A percentile compares a stretch with the other conserved stretches of the same genome.
Evolutionary conservation across 2,329 filamentous ascomycete species (phyloP).

Genomic region (Periconia macrospinosa): DNA sequence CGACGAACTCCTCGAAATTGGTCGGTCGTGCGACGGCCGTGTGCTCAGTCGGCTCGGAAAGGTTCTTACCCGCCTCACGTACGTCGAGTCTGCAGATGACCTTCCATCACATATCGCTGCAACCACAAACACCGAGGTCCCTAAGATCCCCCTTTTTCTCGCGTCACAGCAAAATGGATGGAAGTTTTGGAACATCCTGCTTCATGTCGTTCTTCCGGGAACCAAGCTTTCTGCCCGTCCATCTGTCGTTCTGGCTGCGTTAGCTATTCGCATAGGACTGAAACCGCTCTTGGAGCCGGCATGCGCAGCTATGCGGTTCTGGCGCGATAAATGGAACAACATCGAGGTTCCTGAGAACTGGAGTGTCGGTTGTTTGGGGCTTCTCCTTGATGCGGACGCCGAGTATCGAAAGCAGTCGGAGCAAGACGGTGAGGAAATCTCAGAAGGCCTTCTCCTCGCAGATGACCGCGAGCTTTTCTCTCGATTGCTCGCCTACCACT

Average conservation of each 20-base stretch:
- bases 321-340: conserved; percentile 51
- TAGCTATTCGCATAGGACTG: conserved; percentile 54
- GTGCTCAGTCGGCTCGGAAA: conserved; percentile 53
- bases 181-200: conserved; percentile 53
- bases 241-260: conserved; percentile 51
- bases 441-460: conserved; percentile 36
- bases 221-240: conserved; percentile 51
- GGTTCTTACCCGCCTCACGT: conserved; percentile 52
- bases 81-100: conserved; percentile 44
- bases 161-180: conserved; percentile 37
- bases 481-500: conserved; percentile 50
- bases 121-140: conserved; percentile 34
- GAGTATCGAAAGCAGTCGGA: conserved; percentile 16
- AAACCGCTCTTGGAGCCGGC: conserved; percentile 46
- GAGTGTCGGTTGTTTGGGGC: conserved; percentile 49
- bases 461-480: conserved; percentile 49
- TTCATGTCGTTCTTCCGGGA: conserved; percentile 54
- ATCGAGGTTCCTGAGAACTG: conserved; percentile 54
- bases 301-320: conserved; percentile 46
- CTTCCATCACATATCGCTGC: conserved; percentile 49
- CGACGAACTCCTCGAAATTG: conserved; percentile 55
- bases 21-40: conserved; percentile 53
- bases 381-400: conserved; percentile 53
- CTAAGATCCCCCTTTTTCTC: conserved; percentile 51
- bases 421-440: not conserved